Evolutionary conservation across 2,329 filamentous ascomycete genomes (phyloP), one percentile per base, ranked within the genome.

Genomic region (Cercospora sp.): DNA sequence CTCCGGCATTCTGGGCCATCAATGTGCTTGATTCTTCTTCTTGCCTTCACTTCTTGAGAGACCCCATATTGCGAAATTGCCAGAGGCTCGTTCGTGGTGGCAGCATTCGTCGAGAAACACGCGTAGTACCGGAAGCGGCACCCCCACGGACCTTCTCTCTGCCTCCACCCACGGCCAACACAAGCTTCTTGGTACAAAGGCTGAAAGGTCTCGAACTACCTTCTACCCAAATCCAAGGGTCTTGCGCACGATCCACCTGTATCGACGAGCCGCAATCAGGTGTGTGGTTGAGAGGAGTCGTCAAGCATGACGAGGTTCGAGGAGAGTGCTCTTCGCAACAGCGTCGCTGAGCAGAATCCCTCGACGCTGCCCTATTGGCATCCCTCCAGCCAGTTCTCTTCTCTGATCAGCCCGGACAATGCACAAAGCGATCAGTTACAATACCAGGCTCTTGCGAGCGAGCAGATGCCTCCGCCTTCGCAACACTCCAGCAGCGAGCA

Each of bases 331-430:
- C 60, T 73, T 39, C 70, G 72, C 63, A 69, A 71, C 36, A 70
- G 69, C 68, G 70, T 67, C 16, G 59, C 69, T 12, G 67, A 66
- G 26, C 60, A 62, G 53, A 60, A 23, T n/a, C 31, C 69, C 5
- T 69, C 72, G 16, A 67, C 69, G 4, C 59, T 73, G 36, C 72
- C 72, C 1, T 73, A 73, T 55, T 73, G 72, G 72, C 72, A 72
- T 60, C 70, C 70, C 8, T 67, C 64, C 12, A 72, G 70, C 63
- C 69, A 72, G n/a, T 73, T 73, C 67, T 73, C 72, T 8, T 69
- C 67, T 23, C 55, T 73, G 67, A 70, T 72, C 63, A 62, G 72
- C 39, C 69, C 70, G 63, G 67, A 71, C 30, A 58, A 71, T 58
- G 68, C 18, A 18, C 53, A 64, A 23, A 28, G 31, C 23, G 62